Evolutionary conservation across 1,284 basidiomycete genomes (phyloP).

Genomic region (Leccinum pachyderme): DNA sequence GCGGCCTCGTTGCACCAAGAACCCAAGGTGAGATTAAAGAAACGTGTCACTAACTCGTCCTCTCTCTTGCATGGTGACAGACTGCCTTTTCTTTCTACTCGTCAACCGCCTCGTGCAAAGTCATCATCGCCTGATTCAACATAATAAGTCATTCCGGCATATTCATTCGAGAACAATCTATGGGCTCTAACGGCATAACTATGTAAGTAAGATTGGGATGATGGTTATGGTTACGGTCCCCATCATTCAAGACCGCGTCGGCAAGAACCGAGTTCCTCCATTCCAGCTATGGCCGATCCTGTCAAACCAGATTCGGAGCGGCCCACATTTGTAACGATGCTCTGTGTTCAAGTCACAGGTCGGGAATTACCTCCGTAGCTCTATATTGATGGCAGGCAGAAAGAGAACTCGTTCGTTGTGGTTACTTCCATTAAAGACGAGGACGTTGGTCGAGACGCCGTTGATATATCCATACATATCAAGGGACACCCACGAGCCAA

Average conservation of each 20-base stretch:
- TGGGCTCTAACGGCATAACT: background rate
- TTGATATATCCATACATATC: constrained; percentile 28
- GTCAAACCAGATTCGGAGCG: background rate
- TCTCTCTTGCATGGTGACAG: background rate
- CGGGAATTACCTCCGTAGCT: constrained; percentile 6
- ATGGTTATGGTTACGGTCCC: background rate
- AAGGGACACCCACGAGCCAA: constrained; percentile 19
- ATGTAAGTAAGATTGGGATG: too few relatives aligned
- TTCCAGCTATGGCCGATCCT: background rate
- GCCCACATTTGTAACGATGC: background rate
- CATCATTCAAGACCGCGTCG: background rate
- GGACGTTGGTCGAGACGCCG: constrained; percentile 24
- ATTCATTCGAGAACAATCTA: background rate
- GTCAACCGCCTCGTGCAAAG: background rate
- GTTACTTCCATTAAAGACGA: constrained; percentile 4
- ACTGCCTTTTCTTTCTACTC: too few relatives aligned
- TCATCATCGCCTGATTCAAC: background rate
- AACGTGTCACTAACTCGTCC: background rate
- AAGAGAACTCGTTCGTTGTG: constrained; percentile 8
- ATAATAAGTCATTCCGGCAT: background rate
- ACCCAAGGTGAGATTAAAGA: background rate
- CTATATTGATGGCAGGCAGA: constrained; percentile 16
- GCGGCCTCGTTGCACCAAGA: background rate
- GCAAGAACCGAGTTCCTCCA: background rate
- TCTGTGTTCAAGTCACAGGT: background rate